Conservation (phyloP, 257 asterid genomes). For the Verbena officinalis region DNA sequence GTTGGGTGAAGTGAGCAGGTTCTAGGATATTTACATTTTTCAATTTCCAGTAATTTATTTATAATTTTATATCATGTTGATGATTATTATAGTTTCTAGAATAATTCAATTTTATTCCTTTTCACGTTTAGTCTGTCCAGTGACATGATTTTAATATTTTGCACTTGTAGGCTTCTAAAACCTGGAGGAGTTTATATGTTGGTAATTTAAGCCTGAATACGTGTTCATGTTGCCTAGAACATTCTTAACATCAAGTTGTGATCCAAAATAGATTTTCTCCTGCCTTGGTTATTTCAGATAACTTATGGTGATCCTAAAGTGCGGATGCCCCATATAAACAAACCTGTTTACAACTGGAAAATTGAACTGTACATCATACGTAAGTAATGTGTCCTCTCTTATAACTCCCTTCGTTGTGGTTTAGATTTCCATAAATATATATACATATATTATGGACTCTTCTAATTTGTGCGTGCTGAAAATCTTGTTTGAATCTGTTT, state of each 20-base stretch:
- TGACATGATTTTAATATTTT: slow-evolving; percentile 26
- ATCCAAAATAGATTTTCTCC: slow-evolving; percentile 17
- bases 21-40: slow-evolving; percentile 27
- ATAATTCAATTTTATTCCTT: slow-evolving; percentile 3
- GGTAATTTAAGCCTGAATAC: slow-evolving; percentile 50
- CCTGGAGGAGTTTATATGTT: slow-evolving; percentile 92
- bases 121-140: neutral
- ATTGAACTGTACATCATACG: slow-evolving; percentile 80
- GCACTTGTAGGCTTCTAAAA: slow-evolving; percentile 81
- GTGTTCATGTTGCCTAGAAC: slow-evolving; percentile 27
- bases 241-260: slow-evolving; percentile 17
- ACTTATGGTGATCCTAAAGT: slow-evolving; percentile 96
- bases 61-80: neutral
- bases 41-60: neutral
- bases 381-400: slow-evolving; percentile 48
- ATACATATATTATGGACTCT: neutral
- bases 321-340: slow-evolving; percentile 81
- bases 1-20: slow-evolving; percentile 99
- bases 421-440: neutral
- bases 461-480: neutral
- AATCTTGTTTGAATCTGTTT: neutral
- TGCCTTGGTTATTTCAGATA: slow-evolving; percentile 57
- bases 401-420: neutral
- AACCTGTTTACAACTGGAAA: slow-evolving; percentile 81
- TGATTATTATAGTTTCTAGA: slow-evolving; percentile 9